These are phyloP conservation scores for Cladophialophora carrionii DNA, from an alignment of 2,329 filamentous ascomycete species.

Conservation along the genomic window DNA sequence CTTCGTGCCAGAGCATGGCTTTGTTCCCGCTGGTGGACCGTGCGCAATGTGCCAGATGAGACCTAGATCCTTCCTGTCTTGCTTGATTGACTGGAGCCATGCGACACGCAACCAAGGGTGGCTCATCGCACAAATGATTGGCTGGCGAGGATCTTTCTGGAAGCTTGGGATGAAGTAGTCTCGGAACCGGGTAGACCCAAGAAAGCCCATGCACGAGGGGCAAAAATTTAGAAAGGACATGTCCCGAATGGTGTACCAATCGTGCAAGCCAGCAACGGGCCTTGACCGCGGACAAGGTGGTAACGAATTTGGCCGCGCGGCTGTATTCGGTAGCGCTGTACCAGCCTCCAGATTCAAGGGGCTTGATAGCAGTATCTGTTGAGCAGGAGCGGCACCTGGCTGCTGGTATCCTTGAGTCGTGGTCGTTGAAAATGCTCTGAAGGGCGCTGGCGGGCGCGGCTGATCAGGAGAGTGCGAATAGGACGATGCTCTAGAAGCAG, in stretches of 20 bases:
- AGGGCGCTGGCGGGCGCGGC: constrained; percentile 21
- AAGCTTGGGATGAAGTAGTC: constrained; percentile 67
- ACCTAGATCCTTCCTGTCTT: constrained; percentile 66
- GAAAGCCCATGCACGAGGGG: constrained; percentile 72
- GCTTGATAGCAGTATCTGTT: constrained; percentile 13
- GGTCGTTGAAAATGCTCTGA: constrained; percentile 26
- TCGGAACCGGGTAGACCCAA: constrained; percentile 72
- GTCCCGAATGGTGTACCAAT: constrained; percentile 79
- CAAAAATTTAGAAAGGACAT: constrained; percentile 78
- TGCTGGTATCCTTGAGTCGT: constrained; percentile 19
- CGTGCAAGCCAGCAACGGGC: constrained; percentile 65
- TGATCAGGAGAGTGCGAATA: constrained; percentile 32
- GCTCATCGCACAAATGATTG: constrained; percentile 77
- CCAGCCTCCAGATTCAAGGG: constrained; percentile 25
- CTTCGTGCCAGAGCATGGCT: constrained; percentile 62
- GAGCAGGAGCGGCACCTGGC: constrained; percentile 16
- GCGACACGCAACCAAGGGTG: constrained; percentile 82
- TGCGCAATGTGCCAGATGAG: constrained; percentile 69
- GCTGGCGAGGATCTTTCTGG: constrained; percentile 59
- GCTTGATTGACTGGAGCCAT: constrained; percentile 77
- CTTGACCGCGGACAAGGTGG: constrained; percentile 71
- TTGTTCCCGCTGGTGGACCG: constrained; percentile 60
- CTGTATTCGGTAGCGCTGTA: not conserved
- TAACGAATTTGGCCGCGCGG: constrained; percentile 43
- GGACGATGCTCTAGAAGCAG: constrained; percentile 26